phyloP scores from a whole-genome alignment of 2,329 filamentous ascomycete genomes.

The Paecilomyces formosus region DNA sequence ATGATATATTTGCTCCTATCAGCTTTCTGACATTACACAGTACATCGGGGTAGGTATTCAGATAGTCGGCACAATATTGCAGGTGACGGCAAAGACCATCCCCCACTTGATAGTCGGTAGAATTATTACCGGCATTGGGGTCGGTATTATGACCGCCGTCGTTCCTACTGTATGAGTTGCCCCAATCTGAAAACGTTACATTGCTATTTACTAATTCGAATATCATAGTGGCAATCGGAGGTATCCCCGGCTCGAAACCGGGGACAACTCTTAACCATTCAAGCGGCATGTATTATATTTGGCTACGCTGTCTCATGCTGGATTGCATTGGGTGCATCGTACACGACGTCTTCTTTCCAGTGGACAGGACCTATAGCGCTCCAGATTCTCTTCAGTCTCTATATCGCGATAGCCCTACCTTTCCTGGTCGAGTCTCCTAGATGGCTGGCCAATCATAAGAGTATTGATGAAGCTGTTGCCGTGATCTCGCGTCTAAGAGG shows the following conservation, averaged over 20 bases:
- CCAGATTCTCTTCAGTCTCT: neutral
- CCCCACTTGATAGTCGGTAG: constrained; percentile 27
- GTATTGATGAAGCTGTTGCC: neutral
- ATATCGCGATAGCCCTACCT: neutral
- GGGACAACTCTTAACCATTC: too few species aligned
- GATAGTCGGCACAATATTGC: too few species aligned
- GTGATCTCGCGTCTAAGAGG: neutral
- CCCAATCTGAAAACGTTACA: neutral
- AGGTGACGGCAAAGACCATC: too few species aligned
- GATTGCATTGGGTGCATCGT: neutral
- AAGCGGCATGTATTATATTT: too few species aligned
- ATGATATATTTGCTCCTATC: too few species aligned
- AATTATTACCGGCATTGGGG: constrained; percentile 31
- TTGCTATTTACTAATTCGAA: too few species aligned
- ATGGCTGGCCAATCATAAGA: constrained; percentile 1
- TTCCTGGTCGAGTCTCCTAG: constrained; percentile 3
- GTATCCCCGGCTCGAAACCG: too few species aligned
- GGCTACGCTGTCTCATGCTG: too few species aligned
- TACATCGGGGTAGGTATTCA: too few species aligned
- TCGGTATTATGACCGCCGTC: constrained; percentile 14
- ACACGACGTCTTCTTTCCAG: neutral
- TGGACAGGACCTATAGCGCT: constrained; percentile 1
- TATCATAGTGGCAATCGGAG: too few species aligned
- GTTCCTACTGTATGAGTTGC: constrained; percentile 11
- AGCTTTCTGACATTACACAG: too few species aligned